Evolutionary conservation across 352 stramenopile species (phyloP), one percentile per base, ranked within the genome.

Genomic region (Bremia lactucae): DNA sequence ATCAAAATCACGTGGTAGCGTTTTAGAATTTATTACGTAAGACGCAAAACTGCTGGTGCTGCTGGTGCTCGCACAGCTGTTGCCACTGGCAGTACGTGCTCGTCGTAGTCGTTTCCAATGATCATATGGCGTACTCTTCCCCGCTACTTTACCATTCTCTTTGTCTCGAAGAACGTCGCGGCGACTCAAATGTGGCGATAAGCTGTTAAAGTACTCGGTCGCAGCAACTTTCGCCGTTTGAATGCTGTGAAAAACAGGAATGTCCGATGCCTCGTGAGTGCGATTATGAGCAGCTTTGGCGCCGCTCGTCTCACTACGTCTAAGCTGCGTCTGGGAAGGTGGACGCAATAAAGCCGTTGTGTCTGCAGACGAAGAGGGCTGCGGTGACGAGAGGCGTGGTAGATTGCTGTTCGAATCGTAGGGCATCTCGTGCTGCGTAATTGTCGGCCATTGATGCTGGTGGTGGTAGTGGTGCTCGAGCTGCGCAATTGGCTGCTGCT

Each of bases 11-110:
- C 43, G 46, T 37, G 40, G 46, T 43, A 59, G 59, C 34, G 68
- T 52, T 44, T 71, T 22, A 35, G 58, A 44, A 33, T 76, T 67
- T 37, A 75, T 54, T 46, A 74, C 56, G 39, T 69, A 70, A 7
- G 69, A 69, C 33, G 67, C 68, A 33, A 68, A 71, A 33, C 65
- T 68, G 41, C 53, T 81, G 19, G 55, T 66, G 44, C 60, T 74
- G 44, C 65, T 76, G 11, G 72, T 87, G 43, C 67, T 84, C 14
- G 59, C 55, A 31, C 57, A 68, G 49, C 74, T 87, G 48, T 87
- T 83, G 29, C 68, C 72, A 57, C 69, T 84, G 2, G 73, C 62
- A 4, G 71, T 83, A 24, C 74, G 72, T 6, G 69, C 48, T 10
- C 74, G 42, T 15, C 72, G 55, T 25, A 80, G 47, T 33, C 57